Conservation (phyloP, 2,329 filamentous ascomycete species). For the Fusarium sp. region DNA sequence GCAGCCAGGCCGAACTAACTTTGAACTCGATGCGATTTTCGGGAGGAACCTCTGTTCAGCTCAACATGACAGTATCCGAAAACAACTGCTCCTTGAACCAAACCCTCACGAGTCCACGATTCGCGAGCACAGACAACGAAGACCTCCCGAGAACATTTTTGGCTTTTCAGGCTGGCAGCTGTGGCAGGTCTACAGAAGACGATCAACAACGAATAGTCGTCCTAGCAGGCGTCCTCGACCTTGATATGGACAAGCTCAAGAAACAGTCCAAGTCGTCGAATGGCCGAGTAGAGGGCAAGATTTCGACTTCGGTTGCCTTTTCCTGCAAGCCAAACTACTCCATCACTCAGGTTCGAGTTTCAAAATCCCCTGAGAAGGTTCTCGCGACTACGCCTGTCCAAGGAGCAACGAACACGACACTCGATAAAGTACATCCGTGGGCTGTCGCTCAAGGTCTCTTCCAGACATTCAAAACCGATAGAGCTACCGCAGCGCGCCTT, state of each 20-base stretch:
- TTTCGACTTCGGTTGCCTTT: slow-evolving; percentile 30
- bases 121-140: slow-evolving; percentile 23
- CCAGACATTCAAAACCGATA: slow-evolving; percentile 25
- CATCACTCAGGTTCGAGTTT: slow-evolving; percentile 31
- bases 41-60: slow-evolving; percentile 23
- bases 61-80: slow-evolving; percentile 48
- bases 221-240: slow-evolving; percentile 28
- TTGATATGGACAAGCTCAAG: slow-evolving; percentile 34
- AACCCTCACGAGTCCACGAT: slow-evolving; percentile 27
- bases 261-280: slow-evolving; percentile 22
- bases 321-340: slow-evolving; percentile 40
- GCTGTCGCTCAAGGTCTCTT: slow-evolving; percentile 36
- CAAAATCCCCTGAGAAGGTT: slow-evolving; percentile 29
- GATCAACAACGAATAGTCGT: slow-evolving; percentile 41
- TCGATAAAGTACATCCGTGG: slow-evolving; percentile 38
- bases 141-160: slow-evolving; percentile 32
- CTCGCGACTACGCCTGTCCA: slow-evolving; percentile 13
- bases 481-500: background rate
- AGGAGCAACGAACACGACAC: slow-evolving; percentile 26
- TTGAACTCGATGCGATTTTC: slow-evolving; percentile 41
- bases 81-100: slow-evolving; percentile 33
- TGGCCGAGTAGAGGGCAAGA: slow-evolving; percentile 15
- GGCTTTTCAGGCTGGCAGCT: slow-evolving; percentile 32
- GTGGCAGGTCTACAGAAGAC: slow-evolving; percentile 24
- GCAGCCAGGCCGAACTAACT: slow-evolving; percentile 43